Percentiles rank a stretch among this genome's conserved stretches.
These are phyloP conservation scores for Tanacetum coccineum DNA, from an alignment of 129 eudicot genomes.

Conservation along the genomic window DNA sequence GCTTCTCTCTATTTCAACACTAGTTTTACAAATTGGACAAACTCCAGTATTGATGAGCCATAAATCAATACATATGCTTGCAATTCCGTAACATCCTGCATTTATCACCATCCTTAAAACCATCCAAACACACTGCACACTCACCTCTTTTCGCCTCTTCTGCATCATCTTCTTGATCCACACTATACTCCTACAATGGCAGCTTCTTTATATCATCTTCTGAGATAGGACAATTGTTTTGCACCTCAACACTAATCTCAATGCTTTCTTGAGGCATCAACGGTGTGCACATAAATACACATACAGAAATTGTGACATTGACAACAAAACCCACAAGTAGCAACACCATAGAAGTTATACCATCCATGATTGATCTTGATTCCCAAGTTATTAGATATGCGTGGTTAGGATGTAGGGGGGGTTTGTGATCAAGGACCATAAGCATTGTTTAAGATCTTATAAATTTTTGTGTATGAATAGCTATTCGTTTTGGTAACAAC, in stretches of 20 bases:
- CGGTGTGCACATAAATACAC: conserved; percentile 50
- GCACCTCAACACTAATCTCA: conserved; percentile 9
- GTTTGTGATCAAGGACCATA: conserved; percentile 15
- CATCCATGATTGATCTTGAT: conserved; percentile 33
- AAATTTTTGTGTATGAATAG: no score
- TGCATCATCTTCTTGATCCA: conserved; percentile 21
- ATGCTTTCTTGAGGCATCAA: conserved; percentile 22
- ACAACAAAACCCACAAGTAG: conserved; percentile 48
- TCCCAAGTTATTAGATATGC: background rate
- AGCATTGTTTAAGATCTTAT: no score
- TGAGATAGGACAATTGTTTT: conserved; percentile 31
- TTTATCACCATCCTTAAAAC: conserved; percentile 48
- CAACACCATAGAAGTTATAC: conserved; percentile 36
- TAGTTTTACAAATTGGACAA: conserved; percentile 50
- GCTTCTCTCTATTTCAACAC: conserved; percentile 21
- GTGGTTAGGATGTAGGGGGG: conserved; percentile 2
- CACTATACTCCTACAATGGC: conserved; percentile 48
- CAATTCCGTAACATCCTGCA: conserved; percentile 59
- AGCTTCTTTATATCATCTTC: conserved; percentile 46
- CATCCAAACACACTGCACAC: conserved; percentile 57
- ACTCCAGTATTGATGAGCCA: conserved; percentile 46
- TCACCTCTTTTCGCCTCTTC: conserved; percentile 18
- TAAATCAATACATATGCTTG: conserved; percentile 40
- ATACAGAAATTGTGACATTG: conserved; percentile 45
- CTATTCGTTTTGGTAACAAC: conserved; percentile 15